These are phyloP conservation scores for Blastobotrys arbuscula DNA, from an alignment of 1,139 yeast genomes.

Conservation along the genomic window DNA sequence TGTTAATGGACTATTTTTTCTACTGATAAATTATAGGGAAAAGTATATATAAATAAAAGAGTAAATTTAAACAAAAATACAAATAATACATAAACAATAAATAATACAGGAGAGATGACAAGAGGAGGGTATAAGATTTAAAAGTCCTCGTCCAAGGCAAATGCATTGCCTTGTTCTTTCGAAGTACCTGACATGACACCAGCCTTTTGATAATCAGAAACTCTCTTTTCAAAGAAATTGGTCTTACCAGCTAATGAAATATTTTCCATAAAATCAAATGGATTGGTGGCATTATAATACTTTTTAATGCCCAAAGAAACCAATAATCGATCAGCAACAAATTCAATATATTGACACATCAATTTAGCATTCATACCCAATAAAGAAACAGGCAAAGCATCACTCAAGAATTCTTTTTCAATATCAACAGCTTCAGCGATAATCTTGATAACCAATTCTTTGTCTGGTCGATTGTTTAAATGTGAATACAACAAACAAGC, in stretches of 20 bases:
- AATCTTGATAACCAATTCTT: conserved; percentile 70
- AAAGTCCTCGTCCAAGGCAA: conserved; percentile 43
- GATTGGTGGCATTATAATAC: conserved; percentile 81
- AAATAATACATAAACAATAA: conserved; percentile 2
- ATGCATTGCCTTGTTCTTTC: conserved; percentile 38
- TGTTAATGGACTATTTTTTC: too few relatives aligned
- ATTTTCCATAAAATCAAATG: conserved; percentile 98
- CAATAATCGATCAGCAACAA: conserved; percentile 91
- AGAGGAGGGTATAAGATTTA: conserved; percentile 23
- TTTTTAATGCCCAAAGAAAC: conserved; percentile 87
- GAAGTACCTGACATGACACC: conserved; percentile 80
- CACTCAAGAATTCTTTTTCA: conserved; percentile 91
- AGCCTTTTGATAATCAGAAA: conserved; percentile 97
- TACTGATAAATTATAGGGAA: conserved; percentile 1
- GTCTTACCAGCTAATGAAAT: conserved; percentile 97
- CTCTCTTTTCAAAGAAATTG: conserved; percentile 98
- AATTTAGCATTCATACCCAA: conserved; percentile 89
- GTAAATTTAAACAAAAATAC: conserved; percentile 6
- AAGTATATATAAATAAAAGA: neutral
- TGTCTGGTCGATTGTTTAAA: conserved; percentile 80
- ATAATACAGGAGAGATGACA: too few relatives aligned
- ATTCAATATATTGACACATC: conserved; percentile 97
- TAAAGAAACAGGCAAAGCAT: conserved; percentile 84
- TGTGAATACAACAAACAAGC: conserved; percentile 94
- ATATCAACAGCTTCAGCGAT: conserved; percentile 93